These are phyloP conservation scores for Purpureocillium takamizusanense DNA, from an alignment of 2,329 filamentous ascomycete genomes.

Conservation along the genomic window DNA sequence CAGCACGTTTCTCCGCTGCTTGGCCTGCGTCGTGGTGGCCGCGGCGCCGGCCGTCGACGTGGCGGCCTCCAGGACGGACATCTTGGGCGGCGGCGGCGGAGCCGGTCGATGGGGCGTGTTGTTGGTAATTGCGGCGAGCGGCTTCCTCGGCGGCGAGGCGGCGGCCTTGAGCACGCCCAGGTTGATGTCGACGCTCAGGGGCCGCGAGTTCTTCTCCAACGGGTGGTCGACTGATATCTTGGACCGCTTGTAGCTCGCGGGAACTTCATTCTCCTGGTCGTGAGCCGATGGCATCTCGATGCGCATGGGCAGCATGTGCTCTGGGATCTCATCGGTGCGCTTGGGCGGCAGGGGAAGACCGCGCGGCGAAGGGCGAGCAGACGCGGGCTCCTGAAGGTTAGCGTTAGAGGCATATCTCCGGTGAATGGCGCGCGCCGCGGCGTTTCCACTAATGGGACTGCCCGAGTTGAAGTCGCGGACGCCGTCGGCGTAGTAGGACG, in stretches of 20 bases:
- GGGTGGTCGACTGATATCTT: constrained; percentile 47
- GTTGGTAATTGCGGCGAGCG: constrained; percentile 42
- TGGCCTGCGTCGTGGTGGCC: constrained; percentile 60
- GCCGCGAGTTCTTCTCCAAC: constrained; percentile 46
- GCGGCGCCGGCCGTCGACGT: constrained; percentile 77
- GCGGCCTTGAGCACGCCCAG: constrained; percentile 25
- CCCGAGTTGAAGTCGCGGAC: constrained; percentile 45
- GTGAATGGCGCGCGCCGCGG: constrained; percentile 30
- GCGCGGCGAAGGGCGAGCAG: constrained; percentile 20
- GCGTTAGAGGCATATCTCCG: constrained; percentile 29
- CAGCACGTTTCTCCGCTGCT: constrained; percentile 73
- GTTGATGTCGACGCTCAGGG: constrained; percentile 30
- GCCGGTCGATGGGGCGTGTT: constrained; percentile 73
- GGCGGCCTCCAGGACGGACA: constrained; percentile 89
- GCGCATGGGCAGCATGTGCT: constrained; percentile 19
- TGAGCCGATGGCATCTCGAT: constrained; percentile 51
- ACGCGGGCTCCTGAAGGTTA: constrained; percentile 21
- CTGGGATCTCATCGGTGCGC: constrained; percentile 11
- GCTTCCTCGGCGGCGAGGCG: constrained; percentile 46
- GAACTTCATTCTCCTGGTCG: constrained; percentile 80
- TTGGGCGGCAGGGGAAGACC: constrained; percentile 11
- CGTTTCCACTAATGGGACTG: constrained; percentile 45
- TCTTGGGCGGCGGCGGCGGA: constrained; percentile 81
- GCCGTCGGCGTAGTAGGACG: constrained; percentile 34
- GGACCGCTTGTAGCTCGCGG: constrained; percentile 56